Base-by-base conservation (phyloP, 139 green algal species). In the Haematococcus lacustris region DNA sequence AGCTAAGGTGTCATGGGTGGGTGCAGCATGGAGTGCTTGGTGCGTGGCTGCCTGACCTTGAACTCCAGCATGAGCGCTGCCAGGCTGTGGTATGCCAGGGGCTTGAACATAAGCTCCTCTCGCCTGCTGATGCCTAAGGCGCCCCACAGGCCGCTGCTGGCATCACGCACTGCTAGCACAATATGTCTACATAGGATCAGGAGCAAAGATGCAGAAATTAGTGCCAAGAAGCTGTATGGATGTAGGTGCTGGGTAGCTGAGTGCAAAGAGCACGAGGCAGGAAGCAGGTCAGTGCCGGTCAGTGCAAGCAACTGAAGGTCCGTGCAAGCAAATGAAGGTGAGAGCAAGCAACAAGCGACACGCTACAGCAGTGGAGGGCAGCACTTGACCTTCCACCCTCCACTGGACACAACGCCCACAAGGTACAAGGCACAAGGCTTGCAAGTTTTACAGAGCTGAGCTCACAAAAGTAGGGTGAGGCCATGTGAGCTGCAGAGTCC, bases 121-220 rank as follows among this genome's bases (percentile, higher is more conserved):
- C 80, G 72, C 28, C 86, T 74, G 70, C 77, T 86, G 37, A 91
- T 78, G 3, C 86, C 86, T 5, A 91, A 61, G 0, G 83, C 83
- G n/a, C 86, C 86, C 80, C 75, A 91, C 51, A 70, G 77, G 34
- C 76, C 71, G 28, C 23, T 78, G 23, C 68, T 70, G 2, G 7
- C 7, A 66, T 88, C 76, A 40, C 73, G 73, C 33, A 88, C 73
- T 6, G 71, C 81, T 57, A 88, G 68, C 70, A 90, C 76, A 50
- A 90, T 87, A 68, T 87, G 84, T 65, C 84, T 79, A 73, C 30
- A 70, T 26, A 67, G 39, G 33, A 47, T 26, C 47, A 60, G 28
- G 40, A 17, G 9, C 17, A 9, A 53, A 17, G 43, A 53, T 53
- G 9, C 17, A 17, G 17, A 9, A 53, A 17, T 9, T 17, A 53